Evolutionary conservation across 2,329 filamentous ascomycete genomes (phyloP).

Genomic region (Spiromastix sp.): DNA sequence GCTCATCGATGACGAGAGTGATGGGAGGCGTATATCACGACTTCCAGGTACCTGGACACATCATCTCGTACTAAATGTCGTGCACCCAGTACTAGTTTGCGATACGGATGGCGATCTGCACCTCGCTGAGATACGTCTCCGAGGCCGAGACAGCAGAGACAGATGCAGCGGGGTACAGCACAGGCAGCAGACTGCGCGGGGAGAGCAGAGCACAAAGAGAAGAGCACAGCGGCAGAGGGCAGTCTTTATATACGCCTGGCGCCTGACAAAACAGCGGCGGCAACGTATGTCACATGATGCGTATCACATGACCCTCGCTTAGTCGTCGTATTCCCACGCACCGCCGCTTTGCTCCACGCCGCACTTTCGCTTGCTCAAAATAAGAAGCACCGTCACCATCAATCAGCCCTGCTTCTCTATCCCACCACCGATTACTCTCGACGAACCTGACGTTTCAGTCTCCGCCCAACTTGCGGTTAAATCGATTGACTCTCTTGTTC

Average conservation of each 20-base stretch:
- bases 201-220: not conserved
- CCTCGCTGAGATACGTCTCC: too few relatives aligned
- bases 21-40: conserved; percentile 2
- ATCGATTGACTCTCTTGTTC: conserved; percentile 78
- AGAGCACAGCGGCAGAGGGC: not conserved
- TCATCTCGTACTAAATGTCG: conserved; percentile 1
- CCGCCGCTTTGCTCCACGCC: not conserved
- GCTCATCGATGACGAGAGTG: conserved; percentile 1
- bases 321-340: not conserved
- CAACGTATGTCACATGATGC: not conserved
- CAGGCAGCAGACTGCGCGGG: not conserved
- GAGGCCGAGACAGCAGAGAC: too few relatives aligned
- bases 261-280: too few relatives aligned
- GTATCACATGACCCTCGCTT: not conserved
- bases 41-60: conserved; percentile 1
- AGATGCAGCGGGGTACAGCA: too few relatives aligned
- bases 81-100: too few relatives aligned
- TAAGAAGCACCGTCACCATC: not conserved
- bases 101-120: too few relatives aligned
- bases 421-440: conserved; percentile 8
- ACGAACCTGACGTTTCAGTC: conserved; percentile 96
- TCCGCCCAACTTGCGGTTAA: conserved; percentile 98
- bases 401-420: not conserved
- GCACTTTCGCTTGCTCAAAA: conserved; percentile 4
- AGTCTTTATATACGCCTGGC: too few relatives aligned